phyloP scores from a whole-genome alignment of 2,329 filamentous ascomycete genomes.

The Emergomyces pasteurianus region DNA sequence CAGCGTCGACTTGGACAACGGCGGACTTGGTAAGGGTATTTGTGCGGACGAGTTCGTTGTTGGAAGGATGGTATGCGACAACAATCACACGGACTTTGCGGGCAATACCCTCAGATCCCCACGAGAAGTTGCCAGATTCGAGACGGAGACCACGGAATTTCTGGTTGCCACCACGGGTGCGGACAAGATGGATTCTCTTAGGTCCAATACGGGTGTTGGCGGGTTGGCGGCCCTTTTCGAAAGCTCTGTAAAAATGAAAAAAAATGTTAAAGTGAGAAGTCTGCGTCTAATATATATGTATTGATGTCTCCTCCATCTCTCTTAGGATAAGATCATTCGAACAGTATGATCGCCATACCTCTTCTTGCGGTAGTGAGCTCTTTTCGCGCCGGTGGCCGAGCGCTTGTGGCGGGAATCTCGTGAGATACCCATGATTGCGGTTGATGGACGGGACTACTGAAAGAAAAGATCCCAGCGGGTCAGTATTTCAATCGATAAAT shows the following conservation, averaged over 20 bases:
- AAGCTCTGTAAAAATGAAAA: conserved; percentile 69
- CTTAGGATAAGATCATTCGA: background rate
- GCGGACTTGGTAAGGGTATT: conserved; percentile 99
- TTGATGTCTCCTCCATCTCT: background rate
- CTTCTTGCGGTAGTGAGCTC: conserved; percentile 68
- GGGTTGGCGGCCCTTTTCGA: conserved; percentile 99
- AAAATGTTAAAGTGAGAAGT: conserved; percentile 52
- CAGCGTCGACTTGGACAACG: conserved; percentile 97
- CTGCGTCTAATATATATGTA: conserved; percentile 41
- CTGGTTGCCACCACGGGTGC: conserved; percentile 95
- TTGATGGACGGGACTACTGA: conserved; percentile 43
- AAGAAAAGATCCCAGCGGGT: background rate
- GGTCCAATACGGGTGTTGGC: conserved; percentile 98
- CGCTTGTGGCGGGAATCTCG: conserved; percentile 99
- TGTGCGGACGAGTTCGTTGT: conserved; percentile 99
- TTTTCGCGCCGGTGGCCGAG: conserved; percentile 97
- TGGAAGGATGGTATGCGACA: conserved; percentile 97
- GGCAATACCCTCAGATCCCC: conserved; percentile 94
- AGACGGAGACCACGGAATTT: conserved; percentile 99
- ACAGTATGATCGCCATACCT: conserved; percentile 29
- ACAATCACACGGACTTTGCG: conserved; percentile 99
- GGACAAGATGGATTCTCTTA: conserved; percentile 94
- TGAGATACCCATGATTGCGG: conserved; percentile 97
- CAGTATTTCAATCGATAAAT: background rate
- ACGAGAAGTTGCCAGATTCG: conserved; percentile 98